Base-by-base conservation (phyloP, 495 filamentous ascomycete genomes). In the Penicilliopsis zonata region DNA sequence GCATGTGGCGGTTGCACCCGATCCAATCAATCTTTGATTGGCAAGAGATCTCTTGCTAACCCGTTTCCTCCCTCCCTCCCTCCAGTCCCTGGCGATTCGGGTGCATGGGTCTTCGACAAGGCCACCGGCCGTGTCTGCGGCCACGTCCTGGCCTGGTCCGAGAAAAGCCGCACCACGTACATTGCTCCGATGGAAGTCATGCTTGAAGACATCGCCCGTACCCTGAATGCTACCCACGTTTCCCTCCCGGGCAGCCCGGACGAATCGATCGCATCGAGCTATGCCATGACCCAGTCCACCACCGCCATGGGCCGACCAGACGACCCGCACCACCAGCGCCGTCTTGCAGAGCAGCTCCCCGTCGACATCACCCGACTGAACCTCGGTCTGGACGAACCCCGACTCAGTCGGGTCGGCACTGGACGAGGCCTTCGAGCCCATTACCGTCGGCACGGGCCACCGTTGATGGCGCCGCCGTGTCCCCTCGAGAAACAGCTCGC, bases 141-240 rank as follows among this genome's bases (percentile, higher is more conserved):
- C 10, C 86, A 94, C 41, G 82, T 96, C 9, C 64, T 95, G 8
- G 88, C 88, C 6, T 92, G 80, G 74, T 86, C 75, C 33, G 70
- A 74, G 31, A 72, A 72, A 36, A 85, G 72, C 44, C 67, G 72
- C 39, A 75, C 79, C 19, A 82, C 83, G 6, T 94, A 90, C 57
- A 86, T 96, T 39, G 82, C 82, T 35, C 88, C 88, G 2, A 96
- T 96, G 88, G 82, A 96, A 33, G 69, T 94, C 4, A 57, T 92
- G 13, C 64, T 95, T 10, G 68, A 77, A 22, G 88, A 96, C 46
- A 94, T 96, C 37, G 73, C 75, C 13, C 73, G 76, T 26, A 82
- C 77, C 1, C 62, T 96, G 4, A 69, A 58, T 13, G 63, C 63
- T 18, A 52, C 49, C 9, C 42, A 47, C 10, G 50, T 67, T 30